Base-by-base conservation (phyloP, 75 land plant species). In the Picea sitchensis region DNA sequence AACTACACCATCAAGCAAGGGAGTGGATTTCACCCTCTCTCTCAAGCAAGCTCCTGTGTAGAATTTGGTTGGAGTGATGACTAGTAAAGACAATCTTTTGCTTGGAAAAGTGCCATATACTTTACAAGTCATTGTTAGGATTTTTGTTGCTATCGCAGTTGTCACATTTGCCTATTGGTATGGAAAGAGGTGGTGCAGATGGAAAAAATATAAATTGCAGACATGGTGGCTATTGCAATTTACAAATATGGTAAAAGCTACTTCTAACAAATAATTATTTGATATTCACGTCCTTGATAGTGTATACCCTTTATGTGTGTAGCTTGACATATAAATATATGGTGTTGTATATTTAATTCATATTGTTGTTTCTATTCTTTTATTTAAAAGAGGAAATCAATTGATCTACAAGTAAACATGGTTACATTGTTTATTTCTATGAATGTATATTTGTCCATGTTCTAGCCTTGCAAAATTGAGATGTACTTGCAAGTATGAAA, bases 131-230 rank as follows among this genome's bases (percentile, higher is more conserved):
- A 65, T 84, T 21, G 87, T 92, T 60, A 91, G 96, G 54, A 88
- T 93, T 26, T 18, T 87, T 34, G 78, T 88, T 14, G 91, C 96
- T 65, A 82, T 81, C 0, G 85, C 89, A 5, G 72, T 93, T 14
- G 82, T 92, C 56, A 83, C 78, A n/a, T 84, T 91, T 79, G 93
- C 92, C 32, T 91, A 84, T 65, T 91, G 90, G 92, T 93, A 91
- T 83, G 86, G 89, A 30, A 83, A 85, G 80, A 81, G 81, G 81
- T 84, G 87, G n/a, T 57, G 81, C 34, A 80, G 92, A 59, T 86
- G 91, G 93, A 86, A 77, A 83, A 58, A 3, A 20, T 73, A 17
- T 18, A 17, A 32, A 63, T 14, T 65, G 18, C 38, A 20, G 38
- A 77, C 58, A 47, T 54, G 17, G 18, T 58, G 41, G 9, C 1